These are phyloP conservation scores for Curvularia eragrostidis DNA, from an alignment of 2,329 filamentous ascomycete species.

Conservation along the genomic window DNA sequence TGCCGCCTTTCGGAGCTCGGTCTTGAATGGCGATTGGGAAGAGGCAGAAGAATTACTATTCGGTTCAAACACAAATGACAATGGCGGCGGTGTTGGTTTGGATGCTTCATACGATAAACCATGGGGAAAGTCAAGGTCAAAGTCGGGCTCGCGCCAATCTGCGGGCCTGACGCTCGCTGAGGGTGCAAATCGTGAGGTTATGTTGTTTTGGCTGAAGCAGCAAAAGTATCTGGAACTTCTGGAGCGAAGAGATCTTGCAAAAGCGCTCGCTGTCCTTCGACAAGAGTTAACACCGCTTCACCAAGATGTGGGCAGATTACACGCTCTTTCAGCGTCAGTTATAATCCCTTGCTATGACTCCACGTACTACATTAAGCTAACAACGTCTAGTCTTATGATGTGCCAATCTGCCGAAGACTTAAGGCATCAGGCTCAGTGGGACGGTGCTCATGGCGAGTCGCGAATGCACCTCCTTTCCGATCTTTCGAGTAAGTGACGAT, in stretches of 20 bases:
- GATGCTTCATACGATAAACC: slow-evolving; percentile 43
- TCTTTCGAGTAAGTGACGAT: slow-evolving; percentile 72
- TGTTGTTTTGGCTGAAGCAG: slow-evolving; percentile 87
- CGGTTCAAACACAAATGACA: slow-evolving; percentile 56
- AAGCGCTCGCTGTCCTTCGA: slow-evolving; percentile 82
- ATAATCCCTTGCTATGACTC: neutral
- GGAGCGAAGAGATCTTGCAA: slow-evolving; percentile 74
- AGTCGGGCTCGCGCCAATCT: slow-evolving; percentile 45
- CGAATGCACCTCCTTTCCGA: slow-evolving; percentile 77
- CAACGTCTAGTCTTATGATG: slow-evolving; percentile 75
- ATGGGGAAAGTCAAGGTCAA: slow-evolving; percentile 40
- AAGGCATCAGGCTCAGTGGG: slow-evolving; percentile 79
- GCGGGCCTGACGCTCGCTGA: slow-evolving; percentile 74
- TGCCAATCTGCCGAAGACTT: slow-evolving; percentile 80
- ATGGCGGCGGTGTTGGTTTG: slow-evolving; percentile 52
- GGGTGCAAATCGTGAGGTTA: slow-evolving; percentile 75
- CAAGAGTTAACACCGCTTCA: slow-evolving; percentile 86
- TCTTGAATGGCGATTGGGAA: slow-evolving; percentile 80
- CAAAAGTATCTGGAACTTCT: slow-evolving; percentile 95
- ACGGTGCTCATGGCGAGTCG: slow-evolving; percentile 78
- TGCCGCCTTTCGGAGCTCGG: slow-evolving; percentile 80
- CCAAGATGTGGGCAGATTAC: slow-evolving; percentile 77
- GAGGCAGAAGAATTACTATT: slow-evolving; percentile 84
- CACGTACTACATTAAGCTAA: slow-evolving; percentile 26
- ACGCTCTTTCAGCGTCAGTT: slow-evolving; percentile 75